Evolutionary conservation across 139 green algal species (phyloP).

Genomic region (Volvox africanus): DNA sequence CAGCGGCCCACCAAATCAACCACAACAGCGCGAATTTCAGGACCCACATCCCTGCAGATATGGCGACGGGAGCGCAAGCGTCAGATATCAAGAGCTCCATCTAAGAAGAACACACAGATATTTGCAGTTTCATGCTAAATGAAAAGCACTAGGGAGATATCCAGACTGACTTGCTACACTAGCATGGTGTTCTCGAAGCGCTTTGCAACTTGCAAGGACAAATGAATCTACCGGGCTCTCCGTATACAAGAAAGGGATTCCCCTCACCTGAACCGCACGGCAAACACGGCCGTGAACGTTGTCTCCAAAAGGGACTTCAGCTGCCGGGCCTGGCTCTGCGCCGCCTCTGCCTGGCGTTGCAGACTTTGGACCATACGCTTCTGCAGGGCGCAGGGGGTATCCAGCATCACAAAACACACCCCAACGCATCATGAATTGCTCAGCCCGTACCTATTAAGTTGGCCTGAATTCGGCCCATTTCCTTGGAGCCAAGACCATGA

Average conservation of each 20-base stretch:
- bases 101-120: not conserved
- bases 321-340: constrained; percentile 60
- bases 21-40: constrained; percentile 79
- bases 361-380: constrained; percentile 51
- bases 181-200: too few species aligned
- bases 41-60: constrained; percentile 70
- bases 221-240: too few species aligned
- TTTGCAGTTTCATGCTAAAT: not conserved
- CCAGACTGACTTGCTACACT: too few species aligned
- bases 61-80: too few species aligned
- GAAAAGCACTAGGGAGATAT: too few species aligned
- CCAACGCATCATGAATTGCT: too few species aligned
- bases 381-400: not conserved
- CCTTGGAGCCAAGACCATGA: too few species aligned
- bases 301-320: constrained; percentile 66
- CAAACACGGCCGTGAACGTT: constrained; percentile 75
- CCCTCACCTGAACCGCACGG: constrained; percentile 67
- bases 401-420: too few species aligned
- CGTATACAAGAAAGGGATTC: too few species aligned
- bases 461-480: too few species aligned
- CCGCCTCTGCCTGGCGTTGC: constrained; percentile 61
- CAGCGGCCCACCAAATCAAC: constrained; percentile 89
- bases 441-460: too few species aligned
- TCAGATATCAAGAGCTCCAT: not conserved
- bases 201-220: too few species aligned